These are phyloP conservation scores for Syzygium grande DNA, from an alignment of 345 rosid genomes.

Conservation along the genomic window DNA sequence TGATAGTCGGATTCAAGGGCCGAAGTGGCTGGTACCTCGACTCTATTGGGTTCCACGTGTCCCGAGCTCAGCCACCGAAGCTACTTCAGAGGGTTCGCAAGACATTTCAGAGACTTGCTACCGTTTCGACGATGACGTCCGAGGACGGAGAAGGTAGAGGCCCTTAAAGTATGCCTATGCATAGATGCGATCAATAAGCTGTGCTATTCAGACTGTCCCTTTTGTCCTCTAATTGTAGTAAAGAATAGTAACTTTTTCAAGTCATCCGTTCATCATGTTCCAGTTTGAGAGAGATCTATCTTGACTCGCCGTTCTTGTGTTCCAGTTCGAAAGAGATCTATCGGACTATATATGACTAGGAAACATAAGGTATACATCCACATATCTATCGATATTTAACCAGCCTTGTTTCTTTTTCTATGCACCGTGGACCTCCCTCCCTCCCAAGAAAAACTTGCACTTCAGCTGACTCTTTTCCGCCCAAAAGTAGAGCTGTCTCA, in stretches of 20 bases:
- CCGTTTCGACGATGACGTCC: background rate
- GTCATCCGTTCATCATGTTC: background rate
- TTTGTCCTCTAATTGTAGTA: background rate
- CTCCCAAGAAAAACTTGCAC: background rate
- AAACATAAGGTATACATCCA: background rate
- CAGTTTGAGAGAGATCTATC: background rate
- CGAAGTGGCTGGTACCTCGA: conserved; percentile 76
- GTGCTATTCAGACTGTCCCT: background rate
- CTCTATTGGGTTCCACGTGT: conserved; percentile 50
- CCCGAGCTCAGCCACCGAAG: conserved; percentile 30
- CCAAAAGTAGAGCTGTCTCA: background rate
- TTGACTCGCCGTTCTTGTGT: background rate
- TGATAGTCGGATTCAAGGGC: conserved; percentile 55
- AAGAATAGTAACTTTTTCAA: background rate
- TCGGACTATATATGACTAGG: background rate
- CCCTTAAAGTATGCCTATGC: background rate
- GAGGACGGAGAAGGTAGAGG: background rate
- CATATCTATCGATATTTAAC: background rate
- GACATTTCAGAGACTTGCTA: conserved; percentile 38
- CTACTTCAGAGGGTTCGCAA: conserved; percentile 40
- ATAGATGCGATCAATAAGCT: background rate
- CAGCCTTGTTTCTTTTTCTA: background rate
- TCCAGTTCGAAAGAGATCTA: background rate
- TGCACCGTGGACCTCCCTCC: background rate
- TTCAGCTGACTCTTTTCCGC: background rate